Evolutionary conservation across 805 yeast genomes (phyloP), one percentile per base, ranked within the genome.

Genomic region (Kodamaea hsintzibuensis): DNA sequence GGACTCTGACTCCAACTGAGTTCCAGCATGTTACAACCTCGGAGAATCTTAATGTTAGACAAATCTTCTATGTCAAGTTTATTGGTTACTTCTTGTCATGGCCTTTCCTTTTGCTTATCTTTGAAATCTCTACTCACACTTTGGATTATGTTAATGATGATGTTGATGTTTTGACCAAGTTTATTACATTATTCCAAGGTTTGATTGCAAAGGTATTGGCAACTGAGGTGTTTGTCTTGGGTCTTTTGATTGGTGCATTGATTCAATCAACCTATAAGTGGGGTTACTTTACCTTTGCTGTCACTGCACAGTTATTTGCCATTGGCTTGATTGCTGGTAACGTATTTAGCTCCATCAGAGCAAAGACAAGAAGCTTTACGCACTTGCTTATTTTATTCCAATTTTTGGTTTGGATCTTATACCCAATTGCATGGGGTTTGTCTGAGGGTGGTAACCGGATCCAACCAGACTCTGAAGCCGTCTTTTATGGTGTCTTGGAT

Each of bases 241-340:
- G 82, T 43, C 71, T 82, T 42, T 75, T 85, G 65, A 77, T 85
- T 62, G 89, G 88, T 61, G 56, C 80, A 17, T 70, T 85, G 58
- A 80, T 85, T 55, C 58, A 65, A 35, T 77, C 86, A 7, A 69
- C 82, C 44, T 85, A 85, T 69, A 85, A 82, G 66, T 85, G 88
- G 88, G 90, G 89, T 65, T 84, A 82, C 73, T 85, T 81, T 68
- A 77, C 81, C 6, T 81, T 85, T 65, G 83, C 81, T 30, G 73
- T 73, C 42, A 67, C 68, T 55, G 76, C 78, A 38, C 70, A 76
- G 67, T 57, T 81, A 55, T 71, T 73, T 52, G 74, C 74, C 16
- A 65, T 78, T 48, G 64, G 58, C 45, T 75, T 78, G 60, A 50
- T 73, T 45, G 45, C 39, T 3, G 12, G n/a, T n/a, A 57, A 42